Evolutionary conservation across 805 yeast genomes (phyloP).

Genomic region (Yamadazyma phyllophila): DNA sequence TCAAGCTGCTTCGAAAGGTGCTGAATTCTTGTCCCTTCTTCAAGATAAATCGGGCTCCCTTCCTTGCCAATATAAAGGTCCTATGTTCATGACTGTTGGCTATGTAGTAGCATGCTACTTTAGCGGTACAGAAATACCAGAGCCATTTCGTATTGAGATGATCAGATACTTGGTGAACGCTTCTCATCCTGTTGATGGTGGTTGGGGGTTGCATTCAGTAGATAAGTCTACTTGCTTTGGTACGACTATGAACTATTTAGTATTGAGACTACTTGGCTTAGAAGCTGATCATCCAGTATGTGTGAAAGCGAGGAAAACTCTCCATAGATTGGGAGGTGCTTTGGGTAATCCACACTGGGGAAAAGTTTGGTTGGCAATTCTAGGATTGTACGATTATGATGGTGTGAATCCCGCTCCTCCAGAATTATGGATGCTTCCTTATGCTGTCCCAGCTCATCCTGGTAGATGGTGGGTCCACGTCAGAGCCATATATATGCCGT

Average conservation of each 20-base stretch:
- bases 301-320: conserved; percentile 67
- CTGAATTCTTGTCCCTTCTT: conserved; percentile 61
- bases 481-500: conserved; percentile 82
- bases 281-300: conserved; percentile 73
- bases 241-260: conserved; percentile 81
- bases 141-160: conserved; percentile 63
- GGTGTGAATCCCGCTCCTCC: conserved; percentile 99
- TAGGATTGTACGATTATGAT: conserved; percentile 86
- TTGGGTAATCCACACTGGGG: conserved; percentile 96
- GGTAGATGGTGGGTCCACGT: conserved; percentile 99
- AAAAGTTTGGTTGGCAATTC: conserved; percentile 79
- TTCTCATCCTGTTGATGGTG: conserved; percentile 98
- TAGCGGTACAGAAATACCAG: conserved; percentile 65
- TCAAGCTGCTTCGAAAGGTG: conserved; percentile 72
- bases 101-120: conserved; percentile 73
- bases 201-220: conserved; percentile 94
- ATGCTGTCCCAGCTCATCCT: conserved; percentile 80
- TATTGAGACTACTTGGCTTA: conserved; percentile 78
- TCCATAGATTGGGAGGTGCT: conserved; percentile 83
- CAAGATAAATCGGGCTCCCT: conserved; percentile 86
- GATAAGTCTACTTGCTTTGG: conserved; percentile 97
- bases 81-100: conserved; percentile 96
- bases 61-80: conserved; percentile 94
- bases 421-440: conserved; percentile 88
- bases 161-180: conserved; percentile 85